Conservation (phyloP, 169 alveolate species). For the Sarcocystis neurona region DNA sequence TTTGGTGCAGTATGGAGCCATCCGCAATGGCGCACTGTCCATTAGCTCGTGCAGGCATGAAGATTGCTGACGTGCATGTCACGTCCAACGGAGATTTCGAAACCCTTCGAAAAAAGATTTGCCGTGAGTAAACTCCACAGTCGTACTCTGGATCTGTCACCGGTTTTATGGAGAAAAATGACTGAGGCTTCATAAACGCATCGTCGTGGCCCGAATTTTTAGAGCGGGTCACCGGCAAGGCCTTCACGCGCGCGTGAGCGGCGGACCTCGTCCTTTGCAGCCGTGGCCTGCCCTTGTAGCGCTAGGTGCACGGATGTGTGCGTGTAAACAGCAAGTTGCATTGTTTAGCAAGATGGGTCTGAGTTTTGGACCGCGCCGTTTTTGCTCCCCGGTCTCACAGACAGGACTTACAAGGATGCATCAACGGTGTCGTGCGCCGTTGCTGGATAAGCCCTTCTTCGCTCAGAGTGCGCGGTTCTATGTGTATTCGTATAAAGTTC, state of each 20-base stretch:
- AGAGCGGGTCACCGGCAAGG: background rate
- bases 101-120: background rate
- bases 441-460: too few species aligned
- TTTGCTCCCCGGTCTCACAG: too few species aligned
- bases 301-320: background rate
- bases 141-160: background rate
- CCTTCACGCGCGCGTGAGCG: background rate
- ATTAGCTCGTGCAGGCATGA: slow-evolving; percentile 31
- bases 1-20: background rate
- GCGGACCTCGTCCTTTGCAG: background rate
- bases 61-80: slow-evolving; percentile 24
- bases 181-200: background rate
- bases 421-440: too few species aligned
- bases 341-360: too few species aligned
- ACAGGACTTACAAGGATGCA: too few species aligned
- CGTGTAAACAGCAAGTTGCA: too few species aligned
- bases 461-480: too few species aligned
- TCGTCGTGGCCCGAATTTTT: background rate
- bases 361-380: too few species aligned
- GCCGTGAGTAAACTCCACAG: background rate
- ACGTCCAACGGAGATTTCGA: background rate
- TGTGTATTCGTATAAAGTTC: too few species aligned
- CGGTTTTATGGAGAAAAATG: background rate
- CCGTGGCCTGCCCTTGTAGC: background rate
- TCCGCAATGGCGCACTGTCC: background rate